Evolutionary conservation across 2,329 filamentous ascomycete genomes (phyloP).

Genomic region (Phyllosticta capitalensis): DNA sequence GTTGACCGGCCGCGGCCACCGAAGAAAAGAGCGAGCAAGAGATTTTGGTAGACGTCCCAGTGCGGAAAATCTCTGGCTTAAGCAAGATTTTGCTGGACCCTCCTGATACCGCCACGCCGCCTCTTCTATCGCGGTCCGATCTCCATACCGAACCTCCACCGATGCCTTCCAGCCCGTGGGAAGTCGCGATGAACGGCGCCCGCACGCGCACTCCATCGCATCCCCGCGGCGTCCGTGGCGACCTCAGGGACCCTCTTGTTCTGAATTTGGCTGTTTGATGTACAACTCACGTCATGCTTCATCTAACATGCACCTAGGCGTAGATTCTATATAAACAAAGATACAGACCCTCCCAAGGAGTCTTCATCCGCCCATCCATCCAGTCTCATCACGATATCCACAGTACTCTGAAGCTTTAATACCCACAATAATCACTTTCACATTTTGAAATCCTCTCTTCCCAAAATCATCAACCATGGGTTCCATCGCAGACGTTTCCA

Average conservation of each 20-base stretch:
- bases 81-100: not conserved
- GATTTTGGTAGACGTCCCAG: not conserved
- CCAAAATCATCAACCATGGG: constrained; percentile 1
- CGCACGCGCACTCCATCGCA: not conserved
- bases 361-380: not conserved
- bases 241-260: not conserved
- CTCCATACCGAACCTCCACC: not conserved
- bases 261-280: not conserved
- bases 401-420: not conserved
- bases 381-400: not conserved
- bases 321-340: not conserved
- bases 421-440: not conserved
- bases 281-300: not conserved
- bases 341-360: not conserved
- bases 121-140: not conserved
- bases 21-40: not conserved
- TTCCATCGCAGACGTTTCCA: not conserved
- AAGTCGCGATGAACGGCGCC: not conserved
- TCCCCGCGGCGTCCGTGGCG: not conserved
- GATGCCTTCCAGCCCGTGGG: not conserved
- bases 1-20: not conserved
- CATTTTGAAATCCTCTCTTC: not conserved
- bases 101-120: not conserved
- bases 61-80: not conserved
- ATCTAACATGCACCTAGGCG: not conserved